Percentiles rank a stretch among this genome's conserved stretches.
These are phyloP conservation scores for Friedmanniomyces simplex DNA, from an alignment of 495 filamentous ascomycete species.

Conservation along the genomic window DNA sequence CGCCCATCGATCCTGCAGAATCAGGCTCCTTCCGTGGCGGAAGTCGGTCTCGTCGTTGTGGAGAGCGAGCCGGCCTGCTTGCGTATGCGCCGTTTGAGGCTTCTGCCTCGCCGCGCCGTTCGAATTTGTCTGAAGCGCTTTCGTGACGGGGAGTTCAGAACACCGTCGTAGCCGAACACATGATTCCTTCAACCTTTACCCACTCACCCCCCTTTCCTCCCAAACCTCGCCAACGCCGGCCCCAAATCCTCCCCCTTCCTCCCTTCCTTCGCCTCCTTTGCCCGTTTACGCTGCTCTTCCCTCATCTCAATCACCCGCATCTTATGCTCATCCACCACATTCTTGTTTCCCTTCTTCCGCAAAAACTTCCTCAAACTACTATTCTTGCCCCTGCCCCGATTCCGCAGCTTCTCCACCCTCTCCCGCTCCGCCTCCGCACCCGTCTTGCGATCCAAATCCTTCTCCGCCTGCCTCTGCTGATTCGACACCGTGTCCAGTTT, in stretches of 20 bases:
- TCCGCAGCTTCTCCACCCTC: conserved; percentile 55
- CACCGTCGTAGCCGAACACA: too few relatives aligned
- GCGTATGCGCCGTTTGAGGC: too few relatives aligned
- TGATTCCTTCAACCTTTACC: background rate
- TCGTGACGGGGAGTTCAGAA: too few relatives aligned
- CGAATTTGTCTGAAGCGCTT: too few relatives aligned
- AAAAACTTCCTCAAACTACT: conserved; percentile 74
- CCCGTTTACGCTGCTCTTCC: conserved; percentile 51
- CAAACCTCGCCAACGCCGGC: conserved; percentile 62
- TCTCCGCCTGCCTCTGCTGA: conserved; percentile 59
- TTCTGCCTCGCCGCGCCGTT: too few relatives aligned
- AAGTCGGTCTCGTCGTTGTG: too few relatives aligned
- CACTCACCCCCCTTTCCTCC: conserved; percentile 35
- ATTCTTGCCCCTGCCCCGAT: conserved; percentile 82
- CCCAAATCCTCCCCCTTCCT: conserved; percentile 52
- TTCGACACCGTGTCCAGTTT: conserved; percentile 68
- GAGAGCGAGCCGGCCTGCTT: too few relatives aligned
- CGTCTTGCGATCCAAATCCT: conserved; percentile 58
- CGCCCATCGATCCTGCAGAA: too few relatives aligned
- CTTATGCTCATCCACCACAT: conserved; percentile 83
- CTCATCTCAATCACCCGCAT: conserved; percentile 56
- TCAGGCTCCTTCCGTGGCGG: too few relatives aligned
- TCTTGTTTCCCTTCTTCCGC: conserved; percentile 78
- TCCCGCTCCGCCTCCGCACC: conserved; percentile 35
- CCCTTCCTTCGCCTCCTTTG: conserved; percentile 51